Base-by-base conservation (phyloP, 2,329 filamentous ascomycete species). In the Exophiala sp. region DNA sequence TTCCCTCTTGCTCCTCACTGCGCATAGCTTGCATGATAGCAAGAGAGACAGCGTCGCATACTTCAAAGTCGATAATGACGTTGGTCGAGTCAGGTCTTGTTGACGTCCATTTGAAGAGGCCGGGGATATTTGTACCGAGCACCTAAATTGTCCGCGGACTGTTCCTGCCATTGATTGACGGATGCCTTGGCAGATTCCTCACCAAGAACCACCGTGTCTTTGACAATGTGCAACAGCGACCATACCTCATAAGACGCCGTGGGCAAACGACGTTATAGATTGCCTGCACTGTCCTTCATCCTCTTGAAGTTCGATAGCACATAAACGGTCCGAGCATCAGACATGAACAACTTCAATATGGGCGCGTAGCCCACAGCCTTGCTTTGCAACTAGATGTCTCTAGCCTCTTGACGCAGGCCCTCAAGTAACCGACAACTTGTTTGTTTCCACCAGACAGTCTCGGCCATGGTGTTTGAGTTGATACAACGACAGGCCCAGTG, bases 11-110 rank as follows among this genome's bases (percentile, higher is more conserved):
- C 12, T 24, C 29, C 16, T 51, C 47, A 48, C 38, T 14, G 55
- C 33, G 45, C 55, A 54, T 50, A 24, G 33, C 55, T 41, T 43
- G 24, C 50, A 52, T 57, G 43, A 46, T 49, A 39, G 32, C 38
- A 38, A 21, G 24, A 36, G 9, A n/a, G 20, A 20, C 21, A 43
- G 41, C 20, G 24, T 24, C 20, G 20, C 41, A 43, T 43, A 9
- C 3, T 43, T 24, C 29, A 14, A 20, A 32, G 41, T 8, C 29
- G 21, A 29, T 32, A 32, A 43, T 43, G 21, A 43, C 16, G 40
- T 21, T 43, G 16, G 7, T 29, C 5, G 24, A 29, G 24, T 29
- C 7, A 29, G 24, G 24, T 29, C 24, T 29, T 29, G 24, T 29
- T 29, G 24, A 29, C 24, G 7, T 29, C 24, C 24, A 29, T 29